A percentile compares a stretch with the other conserved stretches of the same genome.
Evolutionary conservation across 208 protist genomes (phyloP).

Genomic region (Trypanosoma avium): DNA sequence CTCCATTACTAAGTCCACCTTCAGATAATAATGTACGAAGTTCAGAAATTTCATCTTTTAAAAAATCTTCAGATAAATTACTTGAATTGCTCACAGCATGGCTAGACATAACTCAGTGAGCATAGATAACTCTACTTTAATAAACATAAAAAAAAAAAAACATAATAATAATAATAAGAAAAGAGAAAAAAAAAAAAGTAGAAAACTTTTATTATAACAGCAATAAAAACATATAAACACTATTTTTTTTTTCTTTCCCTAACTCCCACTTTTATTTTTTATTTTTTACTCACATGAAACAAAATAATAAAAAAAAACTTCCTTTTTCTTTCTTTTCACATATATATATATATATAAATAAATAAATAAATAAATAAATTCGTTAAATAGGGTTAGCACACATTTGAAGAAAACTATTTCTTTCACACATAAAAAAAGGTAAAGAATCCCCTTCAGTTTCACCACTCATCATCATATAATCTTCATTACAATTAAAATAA

Average conservation of each 20-base stretch:
- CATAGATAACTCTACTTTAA: neutral
- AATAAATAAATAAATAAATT: neutral
- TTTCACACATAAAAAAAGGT: neutral
- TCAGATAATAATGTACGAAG: constrained; percentile 30
- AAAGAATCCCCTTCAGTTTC: neutral
- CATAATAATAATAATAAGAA: neutral
- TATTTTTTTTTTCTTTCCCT: neutral
- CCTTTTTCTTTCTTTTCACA: too few relatives aligned
- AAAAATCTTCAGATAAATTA: constrained; percentile 4
- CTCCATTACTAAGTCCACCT: constrained; percentile 26
- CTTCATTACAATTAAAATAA: neutral
- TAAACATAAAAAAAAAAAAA: neutral
- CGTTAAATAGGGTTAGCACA: constrained; percentile 14
- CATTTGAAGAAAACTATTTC: constrained; percentile 13
- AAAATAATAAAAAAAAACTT: too few relatives aligned
- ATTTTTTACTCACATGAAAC: too few relatives aligned
- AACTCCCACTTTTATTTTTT: neutral
- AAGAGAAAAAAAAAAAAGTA: neutral
- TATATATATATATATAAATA: too few relatives aligned
- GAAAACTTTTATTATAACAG: neutral
- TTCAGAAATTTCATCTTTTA: constrained; percentile 39
- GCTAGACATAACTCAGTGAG: neutral
- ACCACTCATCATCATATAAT: too few relatives aligned
- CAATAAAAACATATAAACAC: neutral
- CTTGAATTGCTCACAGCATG: neutral